phyloP scores from a whole-genome alignment of 345 rosid species.

The Gossypium ekmanianum region DNA sequence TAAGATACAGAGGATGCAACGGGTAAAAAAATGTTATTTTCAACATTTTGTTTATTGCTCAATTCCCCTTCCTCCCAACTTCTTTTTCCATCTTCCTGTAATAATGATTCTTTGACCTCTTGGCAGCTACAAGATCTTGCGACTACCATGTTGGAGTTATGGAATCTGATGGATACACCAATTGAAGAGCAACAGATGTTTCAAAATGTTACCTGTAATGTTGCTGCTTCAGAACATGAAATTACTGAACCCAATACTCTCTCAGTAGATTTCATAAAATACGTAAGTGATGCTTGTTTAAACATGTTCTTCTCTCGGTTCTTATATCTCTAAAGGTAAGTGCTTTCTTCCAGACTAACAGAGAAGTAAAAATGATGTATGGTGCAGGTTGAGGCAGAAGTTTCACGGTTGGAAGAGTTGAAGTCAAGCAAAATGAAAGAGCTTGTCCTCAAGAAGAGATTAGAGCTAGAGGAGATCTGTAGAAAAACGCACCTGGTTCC shows the following conservation, averaged over 20 bases:
- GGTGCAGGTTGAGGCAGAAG: conserved; percentile 86
- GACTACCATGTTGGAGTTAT: conserved; percentile 82
- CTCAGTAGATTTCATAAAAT: conserved; percentile 69
- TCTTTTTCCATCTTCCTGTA: not conserved
- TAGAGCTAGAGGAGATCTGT: conserved; percentile 85
- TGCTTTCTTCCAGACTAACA: not conserved
- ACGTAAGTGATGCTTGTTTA: conserved; percentile 46
- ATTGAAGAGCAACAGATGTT: conserved; percentile 88
- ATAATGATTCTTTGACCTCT: conserved; percentile 11
- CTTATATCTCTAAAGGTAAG: not conserved
- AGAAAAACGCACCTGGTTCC: conserved; percentile 83
- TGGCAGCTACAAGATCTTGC: conserved; percentile 97
- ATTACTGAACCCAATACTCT: conserved; percentile 79
- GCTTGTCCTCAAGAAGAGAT: conserved; percentile 85
- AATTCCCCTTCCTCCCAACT: not conserved
- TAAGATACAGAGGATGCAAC: conserved; percentile 86
- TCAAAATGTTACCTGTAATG: conserved; percentile 81
- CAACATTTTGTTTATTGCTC: conserved; percentile 3
- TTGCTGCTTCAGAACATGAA: conserved; percentile 96
- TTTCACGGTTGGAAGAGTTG: conserved; percentile 73
- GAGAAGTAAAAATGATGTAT: conserved; percentile 15
- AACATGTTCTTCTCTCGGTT: conserved; percentile 12
- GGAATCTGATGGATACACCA: conserved; percentile 99
- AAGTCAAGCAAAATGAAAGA: conserved; percentile 97
- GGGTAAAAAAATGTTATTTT: conserved; percentile 41